Base-by-base conservation (phyloP, 768 basidiomycete genomes). In the Lentinula aciculospora region DNA sequence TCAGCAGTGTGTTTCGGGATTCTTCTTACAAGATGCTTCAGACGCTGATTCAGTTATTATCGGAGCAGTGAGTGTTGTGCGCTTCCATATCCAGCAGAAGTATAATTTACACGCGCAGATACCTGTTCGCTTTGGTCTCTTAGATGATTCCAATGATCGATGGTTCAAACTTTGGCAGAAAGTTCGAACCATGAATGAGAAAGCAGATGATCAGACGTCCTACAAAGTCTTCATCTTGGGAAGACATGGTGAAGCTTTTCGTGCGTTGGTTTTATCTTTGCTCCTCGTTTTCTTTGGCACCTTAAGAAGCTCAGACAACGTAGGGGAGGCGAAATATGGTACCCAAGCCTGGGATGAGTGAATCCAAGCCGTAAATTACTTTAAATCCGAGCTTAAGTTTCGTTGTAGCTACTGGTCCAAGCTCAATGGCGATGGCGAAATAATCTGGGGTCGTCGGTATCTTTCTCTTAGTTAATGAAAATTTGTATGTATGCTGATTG, bases 161-260 rank as follows among this genome's bases (percentile, higher is more conserved):
- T 89, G 88, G 86, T 54, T 60, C 5, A 74, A 61, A 6, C 75
- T 88, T 58, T 63, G 68, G 25, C 50, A 61, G 0, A 62, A 71
- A 8, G 68, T 91, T n/a, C 57, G 67, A 4, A 58, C 68, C n/a
- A 66, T 90, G 57, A 85, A 87, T 58, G 59, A 64, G 1, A 60
- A 62, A 2, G 76, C 80, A 1, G 67, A 68, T 1, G 50, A 63
- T 0, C 71, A 69, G 1, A 73, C 72, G 23, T 69, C 69, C 10
- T 85, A 84, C 71, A 92, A 90, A 63, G 72, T 88, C 12, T 72
- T 91, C 56, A 80, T 86, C 58, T 68, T 90, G 1, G 81, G 80
- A 2, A 74, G 89, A 61, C 89, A 92, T 60, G 89, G 89, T 1
- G 74, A 91, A 68, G 89, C 88, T 56, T 81, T 77, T 63, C 88